Percentiles rank a stretch among this genome's conserved stretches.
Evolutionary conservation across 768 basidiomycete species (phyloP).

Genomic region (Rubroboletus satanas): DNA sequence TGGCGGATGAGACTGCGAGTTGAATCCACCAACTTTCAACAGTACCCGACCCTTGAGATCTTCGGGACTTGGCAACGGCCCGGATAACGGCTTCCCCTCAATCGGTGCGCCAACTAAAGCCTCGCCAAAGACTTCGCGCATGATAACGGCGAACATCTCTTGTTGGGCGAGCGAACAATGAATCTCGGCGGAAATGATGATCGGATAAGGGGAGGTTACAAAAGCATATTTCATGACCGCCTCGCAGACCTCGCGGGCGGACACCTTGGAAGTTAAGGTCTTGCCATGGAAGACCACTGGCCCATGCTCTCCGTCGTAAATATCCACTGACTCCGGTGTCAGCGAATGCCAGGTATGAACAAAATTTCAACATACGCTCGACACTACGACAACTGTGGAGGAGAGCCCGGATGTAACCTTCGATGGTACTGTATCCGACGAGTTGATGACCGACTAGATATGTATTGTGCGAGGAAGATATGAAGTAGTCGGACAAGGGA

Average conservation of each 20-base stretch:
- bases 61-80: constrained; percentile 77
- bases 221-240: constrained; percentile 91
- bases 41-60: constrained; percentile 74
- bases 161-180: constrained; percentile 82
- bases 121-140: constrained; percentile 59
- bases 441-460: constrained; percentile 86
- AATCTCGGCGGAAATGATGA: constrained; percentile 91
- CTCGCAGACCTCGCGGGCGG: constrained; percentile 73
- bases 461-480: constrained; percentile 91
- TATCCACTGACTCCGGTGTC: constrained; percentile 60
- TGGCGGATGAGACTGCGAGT: background rate
- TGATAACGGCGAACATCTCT: constrained; percentile 69
- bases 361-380: constrained; percentile 59
- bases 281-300: constrained; percentile 89
- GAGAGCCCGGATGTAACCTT: constrained; percentile 89
- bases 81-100: constrained; percentile 47
- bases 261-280: constrained; percentile 80
- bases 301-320: constrained; percentile 82
- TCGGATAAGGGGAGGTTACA: constrained; percentile 82
- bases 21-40: constrained; percentile 58
- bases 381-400: constrained; percentile 91
- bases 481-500: constrained; percentile 82
- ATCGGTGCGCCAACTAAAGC: constrained; percentile 46
- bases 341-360: background rate
- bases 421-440: constrained; percentile 83